Evolutionary conservation across 352 stramenopile species (phyloP).

Genomic region (Phytophthora agathidicida): DNA sequence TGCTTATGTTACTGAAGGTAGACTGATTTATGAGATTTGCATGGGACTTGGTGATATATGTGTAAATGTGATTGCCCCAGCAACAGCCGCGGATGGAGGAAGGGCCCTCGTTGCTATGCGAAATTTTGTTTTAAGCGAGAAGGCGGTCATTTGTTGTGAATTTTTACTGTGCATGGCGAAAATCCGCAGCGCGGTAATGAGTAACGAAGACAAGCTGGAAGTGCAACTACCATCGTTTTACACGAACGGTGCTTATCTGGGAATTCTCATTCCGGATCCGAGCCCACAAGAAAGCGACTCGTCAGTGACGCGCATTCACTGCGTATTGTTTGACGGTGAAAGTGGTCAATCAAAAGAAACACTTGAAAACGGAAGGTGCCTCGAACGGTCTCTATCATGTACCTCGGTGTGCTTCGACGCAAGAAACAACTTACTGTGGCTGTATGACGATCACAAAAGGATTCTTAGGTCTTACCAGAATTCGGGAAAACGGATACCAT

Average conservation of each 20-base stretch:
- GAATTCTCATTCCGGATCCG: conserved; percentile 24
- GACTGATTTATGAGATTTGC: conserved; percentile 58
- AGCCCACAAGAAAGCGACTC: conserved; percentile 1
- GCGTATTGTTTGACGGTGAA: conserved; percentile 61
- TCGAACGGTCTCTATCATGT: conserved; percentile 8
- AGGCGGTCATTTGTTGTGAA: conserved; percentile 23
- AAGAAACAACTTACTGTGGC: conserved; percentile 54
- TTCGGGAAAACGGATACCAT: conserved; percentile 43
- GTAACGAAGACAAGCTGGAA: conserved; percentile 1
- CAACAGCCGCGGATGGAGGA: conserved; percentile 1
- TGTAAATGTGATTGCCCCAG: conserved; percentile 47
- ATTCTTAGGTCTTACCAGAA: conserved; percentile 48
- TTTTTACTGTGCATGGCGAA: conserved; percentile 11
- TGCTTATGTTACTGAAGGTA: conserved; percentile 58
- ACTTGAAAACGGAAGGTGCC: conserved; percentile 4
- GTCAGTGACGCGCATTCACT: conserved; percentile 32
- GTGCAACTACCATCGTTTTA: conserved; percentile 36
- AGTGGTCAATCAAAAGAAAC: conserved; percentile 22
- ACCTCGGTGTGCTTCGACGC: conserved; percentile 57
- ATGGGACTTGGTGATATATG: conserved; percentile 38
- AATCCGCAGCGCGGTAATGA: conserved; percentile 11
- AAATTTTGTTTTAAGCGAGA: conserved; percentile 48
- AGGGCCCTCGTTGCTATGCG: conserved; percentile 24
- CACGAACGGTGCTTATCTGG: conserved; percentile 34
- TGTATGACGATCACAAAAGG: conserved; percentile 39